These are phyloP conservation scores for Saccharomycopsis fodiens DNA, from an alignment of 805 yeast species.

Conservation along the genomic window DNA sequence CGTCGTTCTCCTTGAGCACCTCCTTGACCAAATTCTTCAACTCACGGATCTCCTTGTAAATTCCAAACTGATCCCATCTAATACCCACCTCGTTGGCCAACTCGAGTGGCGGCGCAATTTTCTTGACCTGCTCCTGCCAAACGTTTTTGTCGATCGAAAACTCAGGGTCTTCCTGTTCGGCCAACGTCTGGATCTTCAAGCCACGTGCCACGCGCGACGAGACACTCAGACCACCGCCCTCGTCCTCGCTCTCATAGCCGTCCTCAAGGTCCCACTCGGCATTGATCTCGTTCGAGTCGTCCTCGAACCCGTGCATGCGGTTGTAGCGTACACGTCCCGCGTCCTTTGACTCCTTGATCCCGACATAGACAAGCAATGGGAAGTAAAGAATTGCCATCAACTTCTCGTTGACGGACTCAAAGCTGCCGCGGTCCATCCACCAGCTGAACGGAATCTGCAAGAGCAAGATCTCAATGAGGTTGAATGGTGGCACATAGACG, in stretches of 20 bases:
- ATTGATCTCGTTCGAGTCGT: conserved; percentile 31
- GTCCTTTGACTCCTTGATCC: conserved; percentile 48
- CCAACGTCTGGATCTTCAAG: conserved; percentile 45
- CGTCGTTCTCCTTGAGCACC: conserved; percentile 16
- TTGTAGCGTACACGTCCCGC: conserved; percentile 37
- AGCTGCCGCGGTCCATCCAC: conserved; percentile 29
- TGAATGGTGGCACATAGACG: conserved; percentile 80
- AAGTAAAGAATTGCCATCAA: conserved; percentile 51
- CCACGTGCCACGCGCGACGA: conserved; percentile 30
- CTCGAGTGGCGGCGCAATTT: conserved; percentile 50
- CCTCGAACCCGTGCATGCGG: conserved; percentile 32
- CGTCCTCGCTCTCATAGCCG: conserved; percentile 27
- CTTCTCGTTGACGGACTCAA: conserved; percentile 35
- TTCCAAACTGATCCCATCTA: conserved; percentile 55
- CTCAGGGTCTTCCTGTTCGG: conserved; percentile 63
- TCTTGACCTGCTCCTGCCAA: conserved; percentile 45
- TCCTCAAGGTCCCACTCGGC: conserved; percentile 25
- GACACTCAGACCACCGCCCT: conserved; percentile 21
- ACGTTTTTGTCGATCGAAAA: conserved; percentile 40
- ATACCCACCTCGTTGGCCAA: conserved; percentile 48
- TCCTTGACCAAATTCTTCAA: conserved; percentile 23
- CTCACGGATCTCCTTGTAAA: conserved; percentile 44
- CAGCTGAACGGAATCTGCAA: conserved; percentile 34
- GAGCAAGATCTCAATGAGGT: conserved; percentile 56
- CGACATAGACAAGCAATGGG: conserved; percentile 46